Evolutionary conservation across 108 stramenopile genomes (phyloP).

Genomic region (Cyclotella kingstonii): DNA sequence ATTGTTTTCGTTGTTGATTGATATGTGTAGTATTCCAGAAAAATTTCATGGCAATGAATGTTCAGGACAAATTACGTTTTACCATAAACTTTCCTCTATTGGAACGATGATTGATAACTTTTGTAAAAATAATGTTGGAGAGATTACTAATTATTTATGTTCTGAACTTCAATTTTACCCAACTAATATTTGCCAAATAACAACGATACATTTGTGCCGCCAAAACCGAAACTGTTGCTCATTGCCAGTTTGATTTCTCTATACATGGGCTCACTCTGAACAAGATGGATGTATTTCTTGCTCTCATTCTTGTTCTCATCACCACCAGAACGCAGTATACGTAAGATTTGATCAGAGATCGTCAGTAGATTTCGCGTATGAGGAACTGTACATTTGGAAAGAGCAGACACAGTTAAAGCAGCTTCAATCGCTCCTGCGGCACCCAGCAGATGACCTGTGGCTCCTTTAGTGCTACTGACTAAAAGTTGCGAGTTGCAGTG

Average conservation of each 20-base stretch:
- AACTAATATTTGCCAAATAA: slow-evolving; percentile 55
- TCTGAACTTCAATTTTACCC: no score
- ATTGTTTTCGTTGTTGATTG: no score
- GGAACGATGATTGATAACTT: no score
- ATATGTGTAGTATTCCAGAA: no score
- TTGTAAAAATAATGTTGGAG: no score
- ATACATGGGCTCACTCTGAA: slow-evolving; percentile 40
- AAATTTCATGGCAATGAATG: no score
- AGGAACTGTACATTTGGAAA: slow-evolving; percentile 68
- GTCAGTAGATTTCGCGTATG: slow-evolving; percentile 80
- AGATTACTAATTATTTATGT: no score
- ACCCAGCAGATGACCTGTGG: slow-evolving; percentile 94
- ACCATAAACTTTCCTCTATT: no score
- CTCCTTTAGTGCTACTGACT: slow-evolving; percentile 94
- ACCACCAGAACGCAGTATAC: slow-evolving; percentile 7
- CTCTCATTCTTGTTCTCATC: slow-evolving; percentile 1
- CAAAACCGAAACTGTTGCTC: slow-evolving; percentile 97
- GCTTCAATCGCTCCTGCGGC: slow-evolving; percentile 97
- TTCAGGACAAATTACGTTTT: no score
- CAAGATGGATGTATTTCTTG: slow-evolving; percentile 15
- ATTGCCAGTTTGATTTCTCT: slow-evolving; percentile 53
- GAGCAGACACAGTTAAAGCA: slow-evolving; percentile 72
- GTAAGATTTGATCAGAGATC: slow-evolving; percentile 20
- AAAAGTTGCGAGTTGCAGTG: slow-evolving; percentile 16
- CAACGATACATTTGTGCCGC: slow-evolving; percentile 96